phyloP scores from a whole-genome alignment of 1,284 basidiomycete genomes.

The Cystobasidium pallidum region DNA sequence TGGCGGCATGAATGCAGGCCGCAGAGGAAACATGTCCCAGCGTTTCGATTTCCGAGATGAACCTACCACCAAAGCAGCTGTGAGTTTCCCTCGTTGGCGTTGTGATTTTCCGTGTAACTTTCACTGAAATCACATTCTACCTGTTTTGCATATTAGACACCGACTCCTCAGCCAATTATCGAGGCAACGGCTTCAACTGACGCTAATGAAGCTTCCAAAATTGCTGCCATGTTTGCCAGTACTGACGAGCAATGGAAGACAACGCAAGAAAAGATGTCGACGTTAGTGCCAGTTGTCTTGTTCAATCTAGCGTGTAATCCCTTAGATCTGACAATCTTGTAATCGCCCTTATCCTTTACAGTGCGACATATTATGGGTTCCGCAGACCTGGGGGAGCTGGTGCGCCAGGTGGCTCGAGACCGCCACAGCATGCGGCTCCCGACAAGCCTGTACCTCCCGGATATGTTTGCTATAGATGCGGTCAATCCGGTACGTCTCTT shows the following conservation, averaged over 20 bases:
- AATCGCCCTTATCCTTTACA: conserved; percentile 55
- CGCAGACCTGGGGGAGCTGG: conserved; percentile 63
- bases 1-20: conserved; percentile 52
- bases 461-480: conserved; percentile 99
- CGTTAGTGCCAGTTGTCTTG: conserved; percentile 64
- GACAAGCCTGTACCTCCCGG: conserved; percentile 64
- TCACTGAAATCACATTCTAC: too few relatives aligned
- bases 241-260: conserved; percentile 91
- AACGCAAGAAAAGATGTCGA: conserved; percentile 94
- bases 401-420: conserved; percentile 67
- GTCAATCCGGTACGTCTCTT: conserved; percentile 79
- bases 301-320: too few relatives aligned
- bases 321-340: background rate
- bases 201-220: conserved; percentile 79
- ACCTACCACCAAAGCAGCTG: conserved; percentile 55
- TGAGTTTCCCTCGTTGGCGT: too few relatives aligned
- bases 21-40: conserved; percentile 67
- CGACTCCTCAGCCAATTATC: conserved; percentile 42
- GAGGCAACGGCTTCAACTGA: conserved; percentile 54
- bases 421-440: conserved; percentile 54
- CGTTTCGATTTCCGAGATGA: conserved; percentile 85
- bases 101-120: too few relatives aligned
- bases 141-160: too few relatives aligned
- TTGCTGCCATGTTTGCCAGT: conserved; percentile 93
- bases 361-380: conserved; percentile 69